Evolutionary conservation across 225 moss, liverwort and hornwort genomes (phyloP).

Genomic region (Marchantia polymorpha): DNA sequence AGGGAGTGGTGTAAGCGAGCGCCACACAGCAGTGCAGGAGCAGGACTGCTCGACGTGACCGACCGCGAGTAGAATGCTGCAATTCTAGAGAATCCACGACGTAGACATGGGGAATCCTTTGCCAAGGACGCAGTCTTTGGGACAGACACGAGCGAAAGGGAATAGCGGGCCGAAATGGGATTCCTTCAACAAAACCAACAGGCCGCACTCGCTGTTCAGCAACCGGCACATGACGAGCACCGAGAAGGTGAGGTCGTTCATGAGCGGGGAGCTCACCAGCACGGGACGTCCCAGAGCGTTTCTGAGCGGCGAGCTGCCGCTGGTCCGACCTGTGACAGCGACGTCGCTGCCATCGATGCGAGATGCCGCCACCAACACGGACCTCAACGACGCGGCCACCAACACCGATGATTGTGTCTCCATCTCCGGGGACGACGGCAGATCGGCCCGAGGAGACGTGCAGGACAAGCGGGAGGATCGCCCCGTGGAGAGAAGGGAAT

Average conservation of each 20-base stretch:
- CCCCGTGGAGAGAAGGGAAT: constrained; percentile 14
- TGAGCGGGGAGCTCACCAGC: constrained; percentile 30
- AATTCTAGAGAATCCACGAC: neutral
- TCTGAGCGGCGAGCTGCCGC: constrained; percentile 30
- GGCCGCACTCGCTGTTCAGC: constrained; percentile 15
- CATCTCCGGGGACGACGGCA: neutral
- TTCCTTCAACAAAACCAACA: constrained; percentile 20
- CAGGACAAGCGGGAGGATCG: constrained; percentile 16
- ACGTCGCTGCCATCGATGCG: neutral
- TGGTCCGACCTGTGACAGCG: constrained; percentile 22
- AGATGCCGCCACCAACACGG: neutral
- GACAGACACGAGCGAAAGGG: constrained; percentile 34
- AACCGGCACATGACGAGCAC: constrained; percentile 17
- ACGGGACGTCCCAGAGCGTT: constrained; percentile 16
- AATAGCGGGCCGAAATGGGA: constrained; percentile 40
- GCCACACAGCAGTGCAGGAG: neutral
- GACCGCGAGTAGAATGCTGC: neutral
- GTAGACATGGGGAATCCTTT: constrained; percentile 37
- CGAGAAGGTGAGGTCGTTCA: constrained; percentile 26
- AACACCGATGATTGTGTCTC: constrained; percentile 20
- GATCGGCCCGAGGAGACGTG: neutral
- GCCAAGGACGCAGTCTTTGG: constrained; percentile 36
- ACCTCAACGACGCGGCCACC: constrained; percentile 29
- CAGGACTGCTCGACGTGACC: too few relatives aligned
- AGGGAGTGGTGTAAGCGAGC: neutral